Evolutionary conservation across 345 rosid species (phyloP), one percentile per base, ranked within the genome.

Genomic region (Gossypium rotundifolium): DNA sequence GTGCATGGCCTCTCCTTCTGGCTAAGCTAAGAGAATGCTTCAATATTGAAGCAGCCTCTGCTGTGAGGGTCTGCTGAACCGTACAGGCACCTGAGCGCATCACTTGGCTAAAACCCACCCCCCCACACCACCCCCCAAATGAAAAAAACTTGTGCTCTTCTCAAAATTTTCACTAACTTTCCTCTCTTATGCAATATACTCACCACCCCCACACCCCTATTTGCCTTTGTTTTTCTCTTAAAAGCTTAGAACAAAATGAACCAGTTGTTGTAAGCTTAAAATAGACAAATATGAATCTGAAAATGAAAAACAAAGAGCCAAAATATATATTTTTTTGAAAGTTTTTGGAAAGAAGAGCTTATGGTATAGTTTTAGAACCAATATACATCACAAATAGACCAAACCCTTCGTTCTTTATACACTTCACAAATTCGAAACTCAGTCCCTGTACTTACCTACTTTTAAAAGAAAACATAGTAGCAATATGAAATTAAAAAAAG

Each of bases 11-110:
- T 75, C 98, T 84, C 85, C 95, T 72, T 83, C 94, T 81, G 48
- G 97, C 98, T 75, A 90, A 85, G 85, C 83, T 81, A 9, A 93
- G 97, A 82, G 97, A 93, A 82, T 93, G 96, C 95, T 90, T 91
- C 91, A 93, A 73, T 9, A 83, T 91, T 76, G 97, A 88, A 89
- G 97, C 98, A 87, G 96, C 98, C 96, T 93, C 98, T 48, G 92
- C 79, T 67, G 97, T 88, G 85, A 93, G 98, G 88, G 96, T 91
- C 91, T 93, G 97, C 88, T 91, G 97, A 69, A 86, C 91, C 78
- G 98, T 86, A 81, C 89, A 88, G 79, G 85, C 89, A 82, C 96
- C 97, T 87, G 97, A 86, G 83, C 98, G 95, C 98, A 93, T 93
- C 81, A 89, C 96, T 85, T 85, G 79, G 68, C 82, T 55, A 74